Conservation (phyloP, 306 rosid genomes). For the Pueraria montana region DNA sequence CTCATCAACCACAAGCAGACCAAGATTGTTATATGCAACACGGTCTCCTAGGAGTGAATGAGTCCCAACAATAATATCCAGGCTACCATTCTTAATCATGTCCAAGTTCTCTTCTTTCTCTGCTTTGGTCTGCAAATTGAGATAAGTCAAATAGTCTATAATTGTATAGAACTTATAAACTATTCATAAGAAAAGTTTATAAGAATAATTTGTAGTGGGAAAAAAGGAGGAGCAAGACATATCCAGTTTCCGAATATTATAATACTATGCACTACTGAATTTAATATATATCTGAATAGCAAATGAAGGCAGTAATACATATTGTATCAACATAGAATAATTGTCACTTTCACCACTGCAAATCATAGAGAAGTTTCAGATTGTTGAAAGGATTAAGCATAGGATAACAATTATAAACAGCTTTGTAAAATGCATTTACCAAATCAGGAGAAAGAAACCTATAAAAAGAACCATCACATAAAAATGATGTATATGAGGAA, state of each 20-base stretch:
- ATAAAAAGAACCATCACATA: not conserved
- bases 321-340: not conserved
- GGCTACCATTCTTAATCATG: constrained; percentile 80
- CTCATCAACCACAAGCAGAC: constrained; percentile 95
- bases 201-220: not conserved
- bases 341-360: not conserved
- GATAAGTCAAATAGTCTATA: constrained; percentile 54
- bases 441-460: constrained; percentile 22
- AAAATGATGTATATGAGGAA: not conserved
- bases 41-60: constrained; percentile 97
- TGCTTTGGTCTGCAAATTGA: constrained; percentile 76
- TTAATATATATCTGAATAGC: not conserved
- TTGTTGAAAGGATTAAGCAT: not conserved
- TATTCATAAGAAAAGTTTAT: not conserved
- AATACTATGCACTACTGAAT: constrained; percentile 1
- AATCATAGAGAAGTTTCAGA: constrained; percentile 3
- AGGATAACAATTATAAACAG: not conserved
- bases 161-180: constrained; percentile 35
- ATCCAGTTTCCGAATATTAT: not conserved
- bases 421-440: constrained; percentile 29
- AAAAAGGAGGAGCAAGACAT: not conserved
- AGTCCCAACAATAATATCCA: constrained; percentile 91
- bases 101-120: constrained; percentile 81
- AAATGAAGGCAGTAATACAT: constrained; percentile 2
- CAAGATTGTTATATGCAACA: constrained; percentile 87